Conservation (phyloP, 306 rosid genomes). For the Myrica gale region DNA sequence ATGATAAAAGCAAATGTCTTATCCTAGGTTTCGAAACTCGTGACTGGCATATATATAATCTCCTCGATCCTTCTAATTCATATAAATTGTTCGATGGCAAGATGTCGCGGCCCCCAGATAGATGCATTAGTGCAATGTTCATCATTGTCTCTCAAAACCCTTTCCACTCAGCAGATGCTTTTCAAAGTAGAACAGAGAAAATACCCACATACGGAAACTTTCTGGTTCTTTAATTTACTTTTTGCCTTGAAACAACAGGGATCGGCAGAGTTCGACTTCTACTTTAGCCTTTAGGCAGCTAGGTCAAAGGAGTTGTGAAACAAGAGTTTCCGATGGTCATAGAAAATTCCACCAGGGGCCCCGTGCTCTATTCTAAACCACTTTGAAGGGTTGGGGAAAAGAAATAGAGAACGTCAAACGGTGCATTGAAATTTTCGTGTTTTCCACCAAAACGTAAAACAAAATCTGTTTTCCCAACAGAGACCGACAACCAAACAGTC, state of each 20-base stretch:
- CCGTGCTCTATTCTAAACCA: too few species aligned
- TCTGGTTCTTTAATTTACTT: constrained; percentile 23
- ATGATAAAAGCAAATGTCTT: constrained; percentile 51
- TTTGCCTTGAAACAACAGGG: constrained; percentile 50
- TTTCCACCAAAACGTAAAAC: too few species aligned
- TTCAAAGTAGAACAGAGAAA: background rate
- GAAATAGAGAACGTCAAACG: too few species aligned
- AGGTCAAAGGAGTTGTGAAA: constrained; percentile 7
- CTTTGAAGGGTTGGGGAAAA: too few species aligned
- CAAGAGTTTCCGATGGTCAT: too few species aligned
- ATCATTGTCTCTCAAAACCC: constrained; percentile 11
- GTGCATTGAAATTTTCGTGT: too few species aligned
- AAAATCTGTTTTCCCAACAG: background rate
- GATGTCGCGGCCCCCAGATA: constrained; percentile 20
- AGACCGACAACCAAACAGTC: background rate
- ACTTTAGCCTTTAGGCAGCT: constrained; percentile 20
- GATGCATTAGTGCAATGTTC: background rate
- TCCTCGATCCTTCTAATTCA: constrained; percentile 6
- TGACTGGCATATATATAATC: constrained; percentile 31
- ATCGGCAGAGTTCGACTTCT: background rate
- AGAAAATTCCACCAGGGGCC: too few species aligned
- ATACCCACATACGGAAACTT: constrained; percentile 10
- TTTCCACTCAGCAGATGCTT: background rate
- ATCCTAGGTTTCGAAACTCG: constrained; percentile 39
- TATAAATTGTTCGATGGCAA: background rate